Percentiles rank a stretch among this genome's conserved stretches.
These are phyloP conservation scores for Leccinum sublutescens DNA, from an alignment of 768 basidiomycete species.

Conservation along the genomic window DNA sequence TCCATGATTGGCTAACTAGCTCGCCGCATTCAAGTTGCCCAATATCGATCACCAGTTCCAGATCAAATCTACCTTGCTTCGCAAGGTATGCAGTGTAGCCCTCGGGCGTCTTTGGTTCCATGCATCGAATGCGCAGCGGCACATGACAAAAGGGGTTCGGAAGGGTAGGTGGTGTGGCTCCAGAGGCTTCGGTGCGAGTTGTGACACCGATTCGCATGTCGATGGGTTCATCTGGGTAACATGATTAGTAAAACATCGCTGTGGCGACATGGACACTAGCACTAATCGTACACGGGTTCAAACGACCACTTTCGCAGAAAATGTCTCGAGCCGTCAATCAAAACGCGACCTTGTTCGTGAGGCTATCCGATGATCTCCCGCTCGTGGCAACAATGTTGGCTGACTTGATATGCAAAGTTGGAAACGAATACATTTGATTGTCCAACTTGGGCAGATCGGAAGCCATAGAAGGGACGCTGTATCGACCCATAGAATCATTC, in stretches of 20 bases:
- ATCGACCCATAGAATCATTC: conserved; percentile 62
- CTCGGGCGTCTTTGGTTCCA: too few relatives aligned
- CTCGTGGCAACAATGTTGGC: conserved; percentile 63
- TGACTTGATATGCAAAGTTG: conserved; percentile 61
- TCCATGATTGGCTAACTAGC: too few relatives aligned
- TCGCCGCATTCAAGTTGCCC: too few relatives aligned
- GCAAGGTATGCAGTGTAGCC: too few relatives aligned
- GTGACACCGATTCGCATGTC: too few relatives aligned
- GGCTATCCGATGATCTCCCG: conserved; percentile 53
- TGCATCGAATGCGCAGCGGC: too few relatives aligned
- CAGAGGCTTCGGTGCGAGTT: too few relatives aligned
- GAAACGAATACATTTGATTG: conserved; percentile 52
- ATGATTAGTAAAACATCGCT: neutral
- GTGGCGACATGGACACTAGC: neutral
- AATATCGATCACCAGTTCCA: too few relatives aligned
- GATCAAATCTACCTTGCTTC: too few relatives aligned
- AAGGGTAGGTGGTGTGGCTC: too few relatives aligned
- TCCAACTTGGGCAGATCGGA: conserved; percentile 45
- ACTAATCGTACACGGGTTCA: conserved; percentile 15
- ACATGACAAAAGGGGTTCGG: too few relatives aligned
- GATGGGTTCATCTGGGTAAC: too few relatives aligned
- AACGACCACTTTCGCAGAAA: neutral
- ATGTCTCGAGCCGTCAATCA: conserved; percentile 17
- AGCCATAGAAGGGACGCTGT: conserved; percentile 36
- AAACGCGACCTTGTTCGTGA: conserved; percentile 51